Evolutionary conservation across 257 asterid species (phyloP), one percentile per base, ranked within the genome.

Genomic region (Salvia splendens): DNA sequence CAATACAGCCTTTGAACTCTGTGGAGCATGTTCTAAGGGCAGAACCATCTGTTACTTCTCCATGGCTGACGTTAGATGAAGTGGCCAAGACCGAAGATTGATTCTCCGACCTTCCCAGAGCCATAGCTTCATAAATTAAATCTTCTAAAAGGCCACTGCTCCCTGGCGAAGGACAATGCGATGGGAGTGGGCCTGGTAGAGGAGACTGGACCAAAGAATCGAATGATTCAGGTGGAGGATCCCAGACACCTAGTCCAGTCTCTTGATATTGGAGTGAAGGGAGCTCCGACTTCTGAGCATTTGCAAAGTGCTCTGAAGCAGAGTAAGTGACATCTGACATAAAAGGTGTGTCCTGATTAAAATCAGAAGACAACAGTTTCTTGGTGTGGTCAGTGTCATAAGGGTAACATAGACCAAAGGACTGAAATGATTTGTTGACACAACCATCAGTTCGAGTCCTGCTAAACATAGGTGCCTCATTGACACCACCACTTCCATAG

Each of bases 261-360:
- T 78, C 85, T 72, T 73, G 84, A 84, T 82, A 78, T 86, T 86
- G 94, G 94, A 86, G 78, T 80, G 94, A 86, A 86, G 94, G 94
- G 94, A 86, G 94, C 90, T 86, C 94, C 74, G 40, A 78, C 88
- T 82, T 82, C 85, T 76, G 81, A 81, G 81, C 87, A 73, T 83
- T 81, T 59, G 73, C 24, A 61, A 74, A 55, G 75, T 78, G 94
- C 88, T 75, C 80, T 59, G 90, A 80, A 84, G 82, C 86, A 82
- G 94, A 86, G 86, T 68, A 81, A 76, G 56, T 64, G 71, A 51
- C 74, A 75, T 79, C 83, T 71, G 81, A 68, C 71, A 75, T 64
- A 77, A 77, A 65, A 74, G 78, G 77, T 68, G 76, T 59, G 56
- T 75, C 84, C 66, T 70, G 82, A 77, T 71, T 45, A 52, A 66